phyloP scores from a whole-genome alignment of 495 filamentous ascomycete genomes.

The Podospora tetraspora region DNA sequence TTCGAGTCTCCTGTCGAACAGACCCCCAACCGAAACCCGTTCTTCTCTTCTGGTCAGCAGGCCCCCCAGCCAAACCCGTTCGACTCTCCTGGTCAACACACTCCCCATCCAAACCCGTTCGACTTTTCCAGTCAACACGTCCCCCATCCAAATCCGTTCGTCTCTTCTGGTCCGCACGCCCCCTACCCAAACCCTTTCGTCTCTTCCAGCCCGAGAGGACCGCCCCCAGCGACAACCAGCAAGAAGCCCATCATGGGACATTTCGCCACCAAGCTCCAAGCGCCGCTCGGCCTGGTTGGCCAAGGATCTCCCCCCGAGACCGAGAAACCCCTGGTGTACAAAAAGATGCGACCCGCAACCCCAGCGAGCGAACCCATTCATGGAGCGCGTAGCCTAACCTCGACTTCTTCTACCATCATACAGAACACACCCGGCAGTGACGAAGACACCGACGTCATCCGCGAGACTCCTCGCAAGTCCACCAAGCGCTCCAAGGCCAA shows the following conservation, averaged over 20 bases:
- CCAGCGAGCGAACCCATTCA: too few relatives aligned
- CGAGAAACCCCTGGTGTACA: not conserved
- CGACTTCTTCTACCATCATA: not conserved
- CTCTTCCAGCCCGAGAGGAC: not conserved
- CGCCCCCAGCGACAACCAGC: not conserved
- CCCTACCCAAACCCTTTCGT: not conserved
- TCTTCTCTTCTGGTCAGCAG: too few relatives aligned
- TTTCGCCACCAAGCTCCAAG: not conserved
- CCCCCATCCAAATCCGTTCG: not conserved
- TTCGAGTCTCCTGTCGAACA: too few relatives aligned
- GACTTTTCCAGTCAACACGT: too few relatives aligned
- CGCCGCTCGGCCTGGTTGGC: too few relatives aligned
- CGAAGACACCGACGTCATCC: not conserved
- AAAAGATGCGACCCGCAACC: not conserved
- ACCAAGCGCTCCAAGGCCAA: not conserved
- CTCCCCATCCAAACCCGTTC: too few relatives aligned
- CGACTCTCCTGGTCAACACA: too few relatives aligned
- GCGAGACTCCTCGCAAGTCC: not conserved
- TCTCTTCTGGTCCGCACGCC: too few relatives aligned
- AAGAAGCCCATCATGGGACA: not conserved
- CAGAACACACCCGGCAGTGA: not conserved
- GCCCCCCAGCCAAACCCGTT: too few relatives aligned
- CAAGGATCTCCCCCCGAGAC: not conserved
- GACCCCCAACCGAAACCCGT: too few relatives aligned
- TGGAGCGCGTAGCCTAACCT: not conserved